A percentile compares a stretch with the other conserved stretches of the same genome.
phyloP scores from a whole-genome alignment of 441 rosid species.

The Gossypium gossypioides region DNA sequence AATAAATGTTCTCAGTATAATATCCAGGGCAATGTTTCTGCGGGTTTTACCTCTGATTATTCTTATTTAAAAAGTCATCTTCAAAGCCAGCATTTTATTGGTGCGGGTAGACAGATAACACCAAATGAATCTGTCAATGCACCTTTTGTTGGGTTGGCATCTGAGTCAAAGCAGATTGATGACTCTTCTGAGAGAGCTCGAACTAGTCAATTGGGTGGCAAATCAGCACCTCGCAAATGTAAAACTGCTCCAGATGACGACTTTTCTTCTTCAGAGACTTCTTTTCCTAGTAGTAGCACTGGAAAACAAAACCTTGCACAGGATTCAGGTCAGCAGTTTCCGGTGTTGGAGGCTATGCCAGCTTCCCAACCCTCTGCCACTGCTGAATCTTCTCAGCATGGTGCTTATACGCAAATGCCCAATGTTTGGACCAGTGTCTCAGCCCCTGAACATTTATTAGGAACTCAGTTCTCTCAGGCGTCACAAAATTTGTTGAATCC shows the following conservation, averaged over 20 bases:
- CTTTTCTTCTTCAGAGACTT: constrained; percentile 24
- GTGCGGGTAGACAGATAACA: constrained; percentile 27
- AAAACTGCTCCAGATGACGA: constrained; percentile 19
- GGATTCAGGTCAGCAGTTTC: constrained; percentile 34
- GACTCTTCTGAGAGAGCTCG: constrained; percentile 36
- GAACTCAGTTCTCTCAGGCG: constrained; percentile 26
- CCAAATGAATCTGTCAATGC: constrained; percentile 23
- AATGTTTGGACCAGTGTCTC: constrained; percentile 32
- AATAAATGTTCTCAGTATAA: constrained; percentile 11
- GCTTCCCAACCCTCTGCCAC: constrained; percentile 27
- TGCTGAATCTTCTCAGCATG: constrained; percentile 31
- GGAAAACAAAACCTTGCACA: constrained; percentile 23
- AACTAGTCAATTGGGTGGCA: constrained; percentile 26
- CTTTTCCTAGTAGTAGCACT: constrained; percentile 15
- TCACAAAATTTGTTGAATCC: constrained; percentile 28
- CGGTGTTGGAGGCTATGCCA: constrained; percentile 37
- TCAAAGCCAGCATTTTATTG: constrained; percentile 27
- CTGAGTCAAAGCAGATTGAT: constrained; percentile 31
- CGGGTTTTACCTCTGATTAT: constrained; percentile 29
- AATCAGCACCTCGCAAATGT: constrained; percentile 16
- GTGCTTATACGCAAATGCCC: constrained; percentile 28
- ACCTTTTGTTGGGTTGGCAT: constrained; percentile 29
- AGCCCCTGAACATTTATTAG: constrained; percentile 27
- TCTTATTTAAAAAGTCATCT: constrained; percentile 34
- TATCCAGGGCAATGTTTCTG: constrained; percentile 24